Evolutionary conservation across 2,329 filamentous ascomycete genomes (phyloP), one percentile per base, ranked within the genome.

Genomic region (Curvularia verruculosa): DNA sequence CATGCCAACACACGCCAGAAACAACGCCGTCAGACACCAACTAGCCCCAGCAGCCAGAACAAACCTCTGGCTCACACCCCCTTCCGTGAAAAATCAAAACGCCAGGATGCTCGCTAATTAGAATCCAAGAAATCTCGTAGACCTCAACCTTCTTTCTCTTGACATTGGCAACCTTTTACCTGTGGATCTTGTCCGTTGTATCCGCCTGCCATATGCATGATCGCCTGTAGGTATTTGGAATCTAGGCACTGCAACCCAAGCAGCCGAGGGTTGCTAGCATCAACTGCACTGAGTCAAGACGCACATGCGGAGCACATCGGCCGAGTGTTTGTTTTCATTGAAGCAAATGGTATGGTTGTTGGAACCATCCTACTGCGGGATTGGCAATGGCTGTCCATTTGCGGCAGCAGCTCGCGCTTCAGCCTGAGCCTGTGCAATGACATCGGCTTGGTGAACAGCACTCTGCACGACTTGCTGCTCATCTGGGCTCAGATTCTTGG

Each of bases 381-480:
- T 44, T 37, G 62, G 53, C 31, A 47, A 54, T 18, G 64, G 65
- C 18, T 65, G 65, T n/a, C 67, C 65, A 29, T 65, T 68, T 24
- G 60, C 68, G 19, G 58, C 66, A 21, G 62, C 64, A 28, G 63
- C 67, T 40, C 66, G 59, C 13, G 68, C 67, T 40, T 65, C 61
- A 13, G 60, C 64, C 51, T 71, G 67, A 13, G 58, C 65, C 39
- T 74, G 68, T 10, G 66, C 71, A 24, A 86, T 82, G 54, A 80
- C 79, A 60, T 87, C 84, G 54, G 90, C 90, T 76, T 90, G 86
- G 63, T 89, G 83, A 59, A 96, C 86, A 54, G 94, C 91, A 21
- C 82, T 84, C 75, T 96, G 88, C 60, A 98, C 85, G 47, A 96
- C 84, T 61, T 85, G 84, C 75, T 95, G 91, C 73, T 98, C 93